phyloP scores from a whole-genome alignment of 331 rosid species.

The Pyrus hybrid region DNA sequence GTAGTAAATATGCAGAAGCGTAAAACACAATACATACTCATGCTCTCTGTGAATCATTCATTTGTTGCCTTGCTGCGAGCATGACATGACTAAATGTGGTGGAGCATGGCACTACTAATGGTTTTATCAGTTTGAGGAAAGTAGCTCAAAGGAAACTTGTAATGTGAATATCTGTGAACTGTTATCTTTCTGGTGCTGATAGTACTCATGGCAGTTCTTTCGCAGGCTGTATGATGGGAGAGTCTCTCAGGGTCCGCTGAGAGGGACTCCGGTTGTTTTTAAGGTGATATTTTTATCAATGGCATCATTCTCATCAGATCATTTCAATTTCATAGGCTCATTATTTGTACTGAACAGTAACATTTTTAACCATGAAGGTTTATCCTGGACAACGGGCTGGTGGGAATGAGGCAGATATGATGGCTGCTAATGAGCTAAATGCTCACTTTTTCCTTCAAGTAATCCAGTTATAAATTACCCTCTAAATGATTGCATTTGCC shows the following conservation, averaged over 20 bases:
- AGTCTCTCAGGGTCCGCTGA: conserved; percentile 66
- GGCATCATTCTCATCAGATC: not conserved
- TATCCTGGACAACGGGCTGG: conserved; percentile 85
- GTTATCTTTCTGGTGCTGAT: conserved; percentile 28
- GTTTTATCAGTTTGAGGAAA: not conserved
- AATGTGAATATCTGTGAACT: not conserved
- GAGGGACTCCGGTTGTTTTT: conserved; percentile 62
- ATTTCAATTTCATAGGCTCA: not conserved
- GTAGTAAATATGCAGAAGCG: too few relatives aligned
- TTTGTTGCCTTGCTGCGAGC: too few relatives aligned
- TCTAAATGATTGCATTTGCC: not conserved
- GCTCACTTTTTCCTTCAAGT: conserved; percentile 82
- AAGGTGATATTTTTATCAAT: conserved; percentile 42
- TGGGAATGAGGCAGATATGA: conserved; percentile 82
- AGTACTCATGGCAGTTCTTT: conserved; percentile 47
- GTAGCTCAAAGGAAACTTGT: not conserved
- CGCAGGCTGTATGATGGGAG: conserved; percentile 95
- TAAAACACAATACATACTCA: too few relatives aligned
- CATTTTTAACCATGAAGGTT: conserved; percentile 41
- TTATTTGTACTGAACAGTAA: conserved; percentile 7
- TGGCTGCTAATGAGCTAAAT: conserved; percentile 95
- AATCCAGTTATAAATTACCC: conserved; percentile 9
- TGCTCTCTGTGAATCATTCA: too few relatives aligned
- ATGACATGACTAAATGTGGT: too few relatives aligned
- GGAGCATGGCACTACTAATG: too few relatives aligned